Evolutionary conservation across 192 early-diverging fungal genomes (phyloP).

Genomic region (Entrophospora sp.): DNA sequence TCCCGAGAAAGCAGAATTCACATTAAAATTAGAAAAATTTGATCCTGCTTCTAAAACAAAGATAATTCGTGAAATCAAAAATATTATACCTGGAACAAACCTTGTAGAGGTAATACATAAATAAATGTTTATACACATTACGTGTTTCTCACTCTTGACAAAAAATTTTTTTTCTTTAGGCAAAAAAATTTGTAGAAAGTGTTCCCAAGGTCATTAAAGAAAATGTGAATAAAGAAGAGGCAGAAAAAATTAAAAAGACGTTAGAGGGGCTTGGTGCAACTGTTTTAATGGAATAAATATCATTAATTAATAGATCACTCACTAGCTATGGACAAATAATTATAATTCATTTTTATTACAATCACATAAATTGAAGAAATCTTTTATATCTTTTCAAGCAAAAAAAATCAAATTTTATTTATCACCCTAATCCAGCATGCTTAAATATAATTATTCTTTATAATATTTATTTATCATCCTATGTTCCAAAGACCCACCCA

Average conservation of each 20-base stretch:
- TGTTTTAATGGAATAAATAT: conserved; percentile 86
- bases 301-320: too few relatives aligned
- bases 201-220: conserved; percentile 95
- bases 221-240: conserved; percentile 80
- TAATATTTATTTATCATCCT: too few relatives aligned
- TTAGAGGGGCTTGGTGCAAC: conserved; percentile 89
- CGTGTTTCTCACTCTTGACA: too few relatives aligned
- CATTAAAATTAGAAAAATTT: conserved; percentile 90
- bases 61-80: conserved; percentile 96
- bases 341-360: too few relatives aligned
- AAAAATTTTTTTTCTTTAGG: conserved; percentile 39
- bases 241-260: conserved; percentile 93
- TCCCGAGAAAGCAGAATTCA: conserved; percentile 88
- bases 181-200: conserved; percentile 98
- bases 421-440: too few relatives aligned
- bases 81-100: conserved; percentile 82
- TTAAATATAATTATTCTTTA: too few relatives aligned
- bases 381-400: too few relatives aligned
- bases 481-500: too few relatives aligned
- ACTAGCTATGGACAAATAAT: too few relatives aligned
- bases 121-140: too few relatives aligned
- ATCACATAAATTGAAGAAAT: too few relatives aligned
- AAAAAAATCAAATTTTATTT: too few relatives aligned
- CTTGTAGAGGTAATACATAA: conserved; percentile 67
- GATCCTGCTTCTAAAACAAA: conserved; percentile 92